Evolutionary conservation across 2,329 filamentous ascomycete genomes (phyloP), one percentile per base, ranked within the genome.

Genomic region (Clarireedia hainanense): DNA sequence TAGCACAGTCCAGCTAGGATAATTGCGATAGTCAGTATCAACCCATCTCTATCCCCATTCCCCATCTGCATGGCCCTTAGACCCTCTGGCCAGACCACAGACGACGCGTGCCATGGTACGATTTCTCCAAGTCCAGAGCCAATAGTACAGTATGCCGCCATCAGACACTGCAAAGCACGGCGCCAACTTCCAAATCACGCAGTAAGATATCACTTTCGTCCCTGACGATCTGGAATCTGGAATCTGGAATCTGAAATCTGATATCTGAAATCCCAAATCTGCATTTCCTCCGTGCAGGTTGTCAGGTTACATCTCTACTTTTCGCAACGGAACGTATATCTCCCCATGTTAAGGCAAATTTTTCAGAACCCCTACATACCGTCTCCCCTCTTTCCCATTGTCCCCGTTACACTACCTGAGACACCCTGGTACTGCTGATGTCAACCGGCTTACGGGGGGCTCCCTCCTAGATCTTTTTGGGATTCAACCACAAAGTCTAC

Each of bases 301-400:
- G 30, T 27, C 42, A 53, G 50, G 51, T 48, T 53, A 40, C 51
- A 53, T 30, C 27, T 30, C 7, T 30, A 30, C 40, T 43, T 20
- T 23, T 20, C 9, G 40, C 20, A 20, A 17, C 40, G 20, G 20
- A 43, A 34, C 46, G 34, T 55, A 55, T 37, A 36, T 36, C 9
- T 23, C 42, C 52, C 37, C 23, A 20, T 50, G 52, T 43, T 12
- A 15, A 50, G 46, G 37, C 26, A 36, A 55, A 26, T 17, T 36
- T 37, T 50, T 24, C 30, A 23, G 9, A 36, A 27, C 14, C 12
- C 52, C 27, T 43, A 36, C 36, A 12, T 30, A n/a, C 36, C 24
- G 5, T 9, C 9, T 36, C 24, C 17, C 40, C 7, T 14, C 24
- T 40, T 36, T 6, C 17, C 23, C 7, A 6, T 15, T 45, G 26